Conservation (phyloP, 495 filamentous ascomycete genomes). For the Trichoderma orchidacearum region DNA sequence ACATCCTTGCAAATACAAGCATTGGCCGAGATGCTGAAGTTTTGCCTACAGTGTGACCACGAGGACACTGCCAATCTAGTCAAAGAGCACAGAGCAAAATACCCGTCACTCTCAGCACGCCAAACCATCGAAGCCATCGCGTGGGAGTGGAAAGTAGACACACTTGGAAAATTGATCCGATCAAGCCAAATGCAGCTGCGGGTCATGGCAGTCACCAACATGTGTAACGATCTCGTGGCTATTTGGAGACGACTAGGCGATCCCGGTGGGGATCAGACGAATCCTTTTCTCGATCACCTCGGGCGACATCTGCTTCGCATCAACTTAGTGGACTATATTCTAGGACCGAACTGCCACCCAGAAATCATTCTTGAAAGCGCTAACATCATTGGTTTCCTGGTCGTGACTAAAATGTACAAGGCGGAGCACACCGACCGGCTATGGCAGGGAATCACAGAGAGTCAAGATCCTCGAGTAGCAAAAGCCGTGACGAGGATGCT, state of each 20-base stretch:
- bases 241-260: slow-evolving; percentile 39
- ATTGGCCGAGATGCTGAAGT: slow-evolving; percentile 25
- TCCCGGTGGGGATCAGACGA: slow-evolving; percentile 21
- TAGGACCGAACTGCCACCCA: slow-evolving; percentile 83
- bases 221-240: slow-evolving; percentile 58
- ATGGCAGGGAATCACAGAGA: slow-evolving; percentile 73
- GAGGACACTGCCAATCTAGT: slow-evolving; percentile 17
- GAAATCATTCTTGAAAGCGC: slow-evolving; percentile 69
- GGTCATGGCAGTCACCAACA: slow-evolving; percentile 52
- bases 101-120: slow-evolving; percentile 14
- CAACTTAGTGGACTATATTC: slow-evolving; percentile 68
- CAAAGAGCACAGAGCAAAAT: slow-evolving; percentile 13
- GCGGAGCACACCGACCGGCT: slow-evolving; percentile 61
- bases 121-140: slow-evolving; percentile 33
- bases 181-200: slow-evolving; percentile 85
- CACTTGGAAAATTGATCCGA: slow-evolving; percentile 56
- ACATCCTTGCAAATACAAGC: slow-evolving; percentile 21
- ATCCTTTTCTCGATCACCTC: slow-evolving; percentile 47
- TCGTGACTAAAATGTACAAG: slow-evolving; percentile 66
- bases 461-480: slow-evolving; percentile 72
- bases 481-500: slow-evolving; percentile 70
- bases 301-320: slow-evolving; percentile 49
- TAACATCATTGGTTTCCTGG: slow-evolving; percentile 78
- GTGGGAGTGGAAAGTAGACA: slow-evolving; percentile 55
- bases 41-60: slow-evolving; percentile 23